Base-by-base conservation (phyloP, 2,329 filamentous ascomycete genomes). In the Ilyonectria robusta region DNA sequence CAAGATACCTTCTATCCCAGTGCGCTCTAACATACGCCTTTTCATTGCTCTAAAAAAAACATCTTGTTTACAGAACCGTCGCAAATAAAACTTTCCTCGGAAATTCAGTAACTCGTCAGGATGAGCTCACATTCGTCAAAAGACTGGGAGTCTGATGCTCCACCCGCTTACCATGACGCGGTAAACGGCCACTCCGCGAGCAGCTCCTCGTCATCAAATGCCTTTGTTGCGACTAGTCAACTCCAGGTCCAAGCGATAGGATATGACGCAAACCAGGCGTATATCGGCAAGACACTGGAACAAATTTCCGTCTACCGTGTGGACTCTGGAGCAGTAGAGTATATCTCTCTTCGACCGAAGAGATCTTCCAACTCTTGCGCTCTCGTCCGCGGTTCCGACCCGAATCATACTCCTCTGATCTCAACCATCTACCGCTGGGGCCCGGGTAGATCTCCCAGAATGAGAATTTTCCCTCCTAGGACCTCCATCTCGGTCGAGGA, bases 381-480 rank as follows among this genome's bases (percentile, higher is more conserved):
- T 17, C 68, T 75, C n/a, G 68, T 72, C 4, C 70, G 67, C 7
- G 48, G 47, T 8, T 57, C 63, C 4, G 65, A 71, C 23, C 26
- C 53, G n/a, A 31, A 33, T 29, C 33, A 46, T 46, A 62, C 48
- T 31, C 50, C 71, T 21, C 48, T 73, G 37, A 71, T 75, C 31
- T 67, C 72, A 15, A 75, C 72, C 54, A 69, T 72, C 55, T 75
- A 75, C 56, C 71, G 70, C 56, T 61, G 63, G 35, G 71, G 72
- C 17, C 72, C 71, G 1, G 68, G 68, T 6, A 54, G 72, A 19
- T 60, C 21, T 19, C 71, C 72, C 35, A 66, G 59, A 46, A 73
- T 75, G 61, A 55, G 68, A 23, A 67, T 72, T 17, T 46, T 70
- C 19, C 63, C 59, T 2, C 7, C 19, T 11, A 23, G 61, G 7